Percentiles rank a stretch among this genome's conserved stretches.
phyloP scores from a whole-genome alignment of 2,329 filamentous ascomycete species.

The Lasiodiplodia sp. region DNA sequence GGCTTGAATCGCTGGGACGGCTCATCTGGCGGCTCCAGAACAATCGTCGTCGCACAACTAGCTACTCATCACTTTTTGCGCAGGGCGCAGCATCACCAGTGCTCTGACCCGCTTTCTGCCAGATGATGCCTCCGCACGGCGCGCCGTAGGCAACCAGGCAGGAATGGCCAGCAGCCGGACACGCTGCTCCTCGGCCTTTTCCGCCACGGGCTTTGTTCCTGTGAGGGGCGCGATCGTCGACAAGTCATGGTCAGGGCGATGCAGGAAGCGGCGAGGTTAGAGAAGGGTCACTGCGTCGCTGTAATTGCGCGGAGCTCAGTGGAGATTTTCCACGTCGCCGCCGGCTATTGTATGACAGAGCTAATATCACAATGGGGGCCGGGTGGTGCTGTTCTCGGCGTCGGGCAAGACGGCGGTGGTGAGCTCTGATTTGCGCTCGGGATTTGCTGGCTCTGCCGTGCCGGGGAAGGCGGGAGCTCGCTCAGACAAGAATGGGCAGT shows the following conservation, averaged over 20 bases:
- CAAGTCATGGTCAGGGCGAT: background rate
- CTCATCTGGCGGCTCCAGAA: background rate
- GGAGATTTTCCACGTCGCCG: background rate
- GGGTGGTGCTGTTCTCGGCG: background rate
- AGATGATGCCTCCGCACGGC: conserved; percentile 17
- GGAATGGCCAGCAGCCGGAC: background rate
- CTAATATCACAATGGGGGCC: background rate
- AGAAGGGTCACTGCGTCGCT: background rate
- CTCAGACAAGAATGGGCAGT: background rate
- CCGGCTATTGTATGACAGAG: background rate
- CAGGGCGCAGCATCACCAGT: background rate
- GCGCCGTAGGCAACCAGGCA: background rate
- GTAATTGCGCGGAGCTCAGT: background rate
- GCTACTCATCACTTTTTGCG: background rate
- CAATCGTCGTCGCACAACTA: background rate
- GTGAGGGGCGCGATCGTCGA: background rate
- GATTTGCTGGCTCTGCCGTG: background rate
- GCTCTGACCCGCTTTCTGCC: conserved; percentile 14
- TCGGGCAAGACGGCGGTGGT: conserved; percentile 4
- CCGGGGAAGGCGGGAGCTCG: background rate
- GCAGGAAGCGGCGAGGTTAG: background rate
- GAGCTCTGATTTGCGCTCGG: background rate
- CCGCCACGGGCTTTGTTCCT: background rate
- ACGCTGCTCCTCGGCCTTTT: background rate
- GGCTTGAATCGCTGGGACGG: conserved; percentile 8